Evolutionary conservation across 371 early-diverging fungal genomes (phyloP).

Genomic region (Umbelopsis sp.): DNA sequence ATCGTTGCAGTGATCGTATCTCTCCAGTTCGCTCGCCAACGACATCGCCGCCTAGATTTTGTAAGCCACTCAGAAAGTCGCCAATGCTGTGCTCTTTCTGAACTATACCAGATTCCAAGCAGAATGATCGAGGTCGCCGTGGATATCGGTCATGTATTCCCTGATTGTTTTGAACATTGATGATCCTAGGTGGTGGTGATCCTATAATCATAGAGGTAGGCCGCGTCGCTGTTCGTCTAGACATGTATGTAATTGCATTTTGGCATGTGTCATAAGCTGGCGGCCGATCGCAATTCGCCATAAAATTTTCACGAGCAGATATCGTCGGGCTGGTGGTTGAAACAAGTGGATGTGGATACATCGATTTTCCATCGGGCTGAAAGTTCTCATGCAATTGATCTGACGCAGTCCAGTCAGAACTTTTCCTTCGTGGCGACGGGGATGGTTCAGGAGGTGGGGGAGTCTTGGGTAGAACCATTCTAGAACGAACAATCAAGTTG

Average conservation of each 20-base stretch:
- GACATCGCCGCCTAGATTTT: slow-evolving; percentile 45
- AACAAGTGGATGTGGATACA: slow-evolving; percentile 2
- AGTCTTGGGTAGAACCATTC: slow-evolving; percentile 34
- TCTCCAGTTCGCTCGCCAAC: slow-evolving; percentile 45
- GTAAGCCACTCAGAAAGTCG: slow-evolving; percentile 47
- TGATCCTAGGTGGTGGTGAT: slow-evolving; percentile 28
- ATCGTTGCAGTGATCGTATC: background rate
- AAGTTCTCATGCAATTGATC: background rate
- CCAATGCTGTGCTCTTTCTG: slow-evolving; percentile 43
- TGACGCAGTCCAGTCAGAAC: background rate
- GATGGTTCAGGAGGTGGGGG: slow-evolving; percentile 12
- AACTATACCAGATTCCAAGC: background rate
- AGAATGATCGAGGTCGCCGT: slow-evolving; percentile 2
- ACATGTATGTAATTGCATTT: slow-evolving; percentile 24
- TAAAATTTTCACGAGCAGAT: background rate
- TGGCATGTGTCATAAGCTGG: background rate
- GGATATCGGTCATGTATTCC: background rate
- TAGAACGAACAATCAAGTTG: slow-evolving; percentile 38
- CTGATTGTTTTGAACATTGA: slow-evolving; percentile 27
- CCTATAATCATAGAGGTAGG: slow-evolving; percentile 10
- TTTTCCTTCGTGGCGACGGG: background rate
- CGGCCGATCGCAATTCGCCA: background rate
- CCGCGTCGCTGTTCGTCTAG: background rate
- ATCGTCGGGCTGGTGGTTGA: slow-evolving; percentile 6
- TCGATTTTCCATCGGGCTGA: background rate